Evolutionary conservation across 208 protist species (phyloP), one percentile per base, ranked within the genome.

Genomic region (Trypanosoma platydactyli): DNA sequence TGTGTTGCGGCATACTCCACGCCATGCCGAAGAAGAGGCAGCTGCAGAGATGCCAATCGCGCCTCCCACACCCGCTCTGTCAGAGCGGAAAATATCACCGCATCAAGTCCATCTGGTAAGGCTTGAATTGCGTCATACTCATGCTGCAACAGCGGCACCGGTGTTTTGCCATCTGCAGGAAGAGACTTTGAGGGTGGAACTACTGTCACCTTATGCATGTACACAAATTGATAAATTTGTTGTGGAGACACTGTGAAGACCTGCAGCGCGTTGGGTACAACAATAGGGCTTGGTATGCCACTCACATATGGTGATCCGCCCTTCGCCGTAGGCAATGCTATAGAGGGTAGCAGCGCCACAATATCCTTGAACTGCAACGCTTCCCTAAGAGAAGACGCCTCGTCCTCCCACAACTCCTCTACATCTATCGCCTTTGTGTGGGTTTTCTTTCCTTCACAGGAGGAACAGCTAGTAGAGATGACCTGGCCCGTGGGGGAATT

Each of bases 181-280:
- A 20, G 9, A 41, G 16, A 16, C 41, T 5, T n/a, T 9, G 66
- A 54, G 5, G 76, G 79, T 45, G 71, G 76, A 57, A 71, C 69
- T 13, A 86, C 61, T 29, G 76, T 74, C 9, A 90, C 55, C 3
- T 72, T 59, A 42, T 65, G 64, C 4, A 86, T 45, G 25, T 60
- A 58, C 1, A 86, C 44, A 63, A 90, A 90, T 64, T 90, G 84
- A 57, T 83, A 73, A 1, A 90, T 65, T 15, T 81, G 83, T 42
- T 56, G 57, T 24, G 42, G 66, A 12, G 63, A 73, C 11, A 76
- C 69, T 29, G 80, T 79, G 69, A 90, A 90, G 25, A 84, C 72
- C 59, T 89, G 84, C 56, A 90, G 55, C 22, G 80, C 71, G 3
- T 62, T 86, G n/a, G 84, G 77, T 7, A 53, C 52, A 18, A 90